Evolutionary conservation across 495 filamentous ascomycete genomes (phyloP), one percentile per base, ranked within the genome.

Genomic region (Penicillium crystallinum): DNA sequence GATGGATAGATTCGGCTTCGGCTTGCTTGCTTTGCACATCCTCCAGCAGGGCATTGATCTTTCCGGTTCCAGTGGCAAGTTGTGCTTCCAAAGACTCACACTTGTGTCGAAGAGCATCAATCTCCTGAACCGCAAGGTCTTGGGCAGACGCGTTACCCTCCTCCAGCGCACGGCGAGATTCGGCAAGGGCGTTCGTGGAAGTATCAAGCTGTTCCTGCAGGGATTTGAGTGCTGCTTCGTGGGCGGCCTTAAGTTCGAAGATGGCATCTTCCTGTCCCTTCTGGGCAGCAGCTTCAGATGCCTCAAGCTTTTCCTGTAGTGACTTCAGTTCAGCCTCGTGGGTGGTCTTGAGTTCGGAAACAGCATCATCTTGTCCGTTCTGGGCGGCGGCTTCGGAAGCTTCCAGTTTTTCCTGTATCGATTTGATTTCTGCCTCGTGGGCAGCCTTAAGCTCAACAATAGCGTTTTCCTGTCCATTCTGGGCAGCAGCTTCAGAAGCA

Each of bases 31-130:
- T 62, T 19, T 68, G 61, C 21, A 77, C 59, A 31, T 70, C 69
- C n/a, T 65, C 61, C 18, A 76, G 66, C 29, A 78, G 61, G n/a
- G 66, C 60, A 36, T 69, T 67, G 52, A 75, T 72, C 55, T 74
- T 68, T 12, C 59, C 64, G 14, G 66, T 58, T n/a, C 64, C 68
- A 7, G 65, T 59, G 8, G 69, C 61, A 38, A 74, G 55, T 25
- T 72, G 65, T 6, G 67, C 58, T 44, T 77, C 73, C 41, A 78
- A 62, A 3, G 60, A 56, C 25, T 59, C 66, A 25, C 74, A 66
- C 55, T 71, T 75, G 40, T 69, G 68, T 47, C 65, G 67, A 23
- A 77, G 65, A 37, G 65, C 54, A 34, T 77, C 68, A 39, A 77
- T 73, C 46, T 75, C 72, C 23, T 73, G 65, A 17, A 63, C 48